Conservation (phyloP, 495 filamentous ascomycete species). For the Penicillium simplicissimum region DNA sequence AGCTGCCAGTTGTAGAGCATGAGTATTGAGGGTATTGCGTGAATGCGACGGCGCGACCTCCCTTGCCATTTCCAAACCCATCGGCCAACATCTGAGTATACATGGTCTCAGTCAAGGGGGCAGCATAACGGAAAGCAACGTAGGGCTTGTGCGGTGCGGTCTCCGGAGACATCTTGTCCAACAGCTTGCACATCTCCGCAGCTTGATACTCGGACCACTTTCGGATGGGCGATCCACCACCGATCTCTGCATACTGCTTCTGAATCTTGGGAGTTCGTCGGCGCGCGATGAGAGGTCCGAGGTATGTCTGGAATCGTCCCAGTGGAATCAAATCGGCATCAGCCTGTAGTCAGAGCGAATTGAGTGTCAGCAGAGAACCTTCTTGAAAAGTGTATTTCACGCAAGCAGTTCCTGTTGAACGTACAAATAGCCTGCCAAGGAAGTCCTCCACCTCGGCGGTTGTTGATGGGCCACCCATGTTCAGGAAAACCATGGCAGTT, state of each 20-base stretch:
- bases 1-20: conserved; percentile 97
- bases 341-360: conserved; percentile 52
- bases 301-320: conserved; percentile 85
- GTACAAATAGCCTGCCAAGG: conserved; percentile 89
- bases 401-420: conserved; percentile 18
- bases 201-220: conserved; percentile 97
- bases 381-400: not conserved
- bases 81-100: conserved; percentile 79
- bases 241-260: conserved; percentile 92
- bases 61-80: conserved; percentile 83
- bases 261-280: conserved; percentile 93
- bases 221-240: conserved; percentile 93
- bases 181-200: conserved; percentile 90
- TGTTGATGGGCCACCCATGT: conserved; percentile 97
- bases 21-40: conserved; percentile 99
- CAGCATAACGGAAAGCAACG: conserved; percentile 96
- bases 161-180: conserved; percentile 85
- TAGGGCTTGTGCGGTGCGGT: conserved; percentile 98
- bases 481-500: conserved; percentile 97
- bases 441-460: conserved; percentile 86
- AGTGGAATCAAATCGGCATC: conserved; percentile 97
- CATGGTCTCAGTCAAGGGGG: conserved; percentile 91
- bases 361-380: not conserved
- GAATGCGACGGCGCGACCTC: conserved; percentile 92
- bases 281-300: conserved; percentile 81